These are phyloP conservation scores for Rhizopogon vinicolor DNA, from an alignment of 768 basidiomycete genomes.

Conservation along the genomic window DNA sequence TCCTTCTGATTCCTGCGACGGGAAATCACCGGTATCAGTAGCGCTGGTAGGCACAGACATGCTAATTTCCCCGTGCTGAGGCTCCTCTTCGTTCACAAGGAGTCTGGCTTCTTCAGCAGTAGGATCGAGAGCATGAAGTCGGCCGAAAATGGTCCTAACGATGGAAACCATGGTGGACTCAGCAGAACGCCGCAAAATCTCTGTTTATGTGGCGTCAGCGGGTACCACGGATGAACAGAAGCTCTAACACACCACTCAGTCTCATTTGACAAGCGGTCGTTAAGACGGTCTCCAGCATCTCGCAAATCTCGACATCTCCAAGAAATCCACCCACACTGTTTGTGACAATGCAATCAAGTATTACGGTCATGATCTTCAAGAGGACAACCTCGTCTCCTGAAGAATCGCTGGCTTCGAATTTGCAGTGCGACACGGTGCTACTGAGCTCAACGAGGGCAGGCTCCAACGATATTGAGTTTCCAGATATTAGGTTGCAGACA, in stretches of 20 bases:
- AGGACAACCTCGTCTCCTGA: slow-evolving; percentile 98
- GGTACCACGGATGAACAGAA: slow-evolving; percentile 3
- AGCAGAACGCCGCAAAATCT: slow-evolving; percentile 81
- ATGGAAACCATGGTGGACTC: slow-evolving; percentile 88
- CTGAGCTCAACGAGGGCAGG: slow-evolving; percentile 78
- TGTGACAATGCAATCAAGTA: slow-evolving; percentile 76
- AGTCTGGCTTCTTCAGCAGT: slow-evolving; percentile 65
- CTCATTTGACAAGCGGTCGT: slow-evolving; percentile 97
- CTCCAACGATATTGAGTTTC: slow-evolving; percentile 52
- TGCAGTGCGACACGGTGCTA: slow-evolving; percentile 89
- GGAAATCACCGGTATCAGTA: slow-evolving; percentile 15
- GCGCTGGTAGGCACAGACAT: slow-evolving; percentile 50
- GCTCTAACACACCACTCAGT: slow-evolving; percentile 69
- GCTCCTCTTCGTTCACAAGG: slow-evolving; percentile 42
- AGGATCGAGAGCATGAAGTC: slow-evolving; percentile 66
- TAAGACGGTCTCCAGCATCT: slow-evolving; percentile 96
- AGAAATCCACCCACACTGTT: slow-evolving; percentile 59
- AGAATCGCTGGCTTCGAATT: slow-evolving; percentile 96
- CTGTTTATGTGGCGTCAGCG: slow-evolving; percentile 36
- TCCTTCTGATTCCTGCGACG: slow-evolving; percentile 3
- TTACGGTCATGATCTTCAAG: slow-evolving; percentile 85
- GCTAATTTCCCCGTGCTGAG: slow-evolving; percentile 51
- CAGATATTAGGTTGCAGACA: slow-evolving; percentile 65
- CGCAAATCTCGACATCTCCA: slow-evolving; percentile 93
- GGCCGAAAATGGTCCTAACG: slow-evolving; percentile 75